Base-by-base conservation (phyloP, 2,329 filamentous ascomycete species). In the Tolypocladium paradoxum region DNA sequence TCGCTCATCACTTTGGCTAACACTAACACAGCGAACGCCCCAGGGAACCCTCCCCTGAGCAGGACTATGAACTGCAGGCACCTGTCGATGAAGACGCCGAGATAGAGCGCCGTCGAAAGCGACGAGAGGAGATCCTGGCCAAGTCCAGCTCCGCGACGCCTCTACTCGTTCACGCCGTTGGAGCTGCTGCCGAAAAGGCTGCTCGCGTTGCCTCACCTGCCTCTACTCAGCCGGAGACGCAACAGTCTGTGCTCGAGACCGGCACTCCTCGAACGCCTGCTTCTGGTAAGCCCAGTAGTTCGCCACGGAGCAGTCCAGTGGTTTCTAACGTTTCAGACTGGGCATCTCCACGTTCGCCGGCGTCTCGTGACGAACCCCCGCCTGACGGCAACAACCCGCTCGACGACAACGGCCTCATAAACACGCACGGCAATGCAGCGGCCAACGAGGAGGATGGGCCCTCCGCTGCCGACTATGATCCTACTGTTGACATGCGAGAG, bases 391-490 rank as follows among this genome's bases (percentile, higher is more conserved):
- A 88, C 56, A 78, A 82, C 54, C 76, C 89, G 61, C 73, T 80
- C 61, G 79, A 83, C 61, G 86, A 89, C 63, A 76, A 81, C 53
- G 81, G 84, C 58, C 76, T 89, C 58, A 81, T 83, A 68, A 87
- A 88, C 64, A 73, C 65, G 6, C 77, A 82, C 60, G 74, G 71
- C 36, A 69, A 73, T 57, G 61, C 61, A 43, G 70, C 72, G 49
- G 56, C 57, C 18, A 58, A 64, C 12, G 73, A 76, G 2, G 79
- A 82, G 57, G 86, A 93, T 62, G 89, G 86, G 7, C 87, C 88
- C 6, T 96, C 90, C n/a, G 91, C 91, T 47, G 90, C 90, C 55
- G 89, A 96, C 68, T 96, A 96, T 66, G 89, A 96, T 64, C 91
- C 91, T 1, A 93, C 85, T 1, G 76, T 84, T 60, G 91, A 96